Conservation (phyloP, 2,329 filamentous ascomycete species). For the Monilinia polystroma region DNA sequence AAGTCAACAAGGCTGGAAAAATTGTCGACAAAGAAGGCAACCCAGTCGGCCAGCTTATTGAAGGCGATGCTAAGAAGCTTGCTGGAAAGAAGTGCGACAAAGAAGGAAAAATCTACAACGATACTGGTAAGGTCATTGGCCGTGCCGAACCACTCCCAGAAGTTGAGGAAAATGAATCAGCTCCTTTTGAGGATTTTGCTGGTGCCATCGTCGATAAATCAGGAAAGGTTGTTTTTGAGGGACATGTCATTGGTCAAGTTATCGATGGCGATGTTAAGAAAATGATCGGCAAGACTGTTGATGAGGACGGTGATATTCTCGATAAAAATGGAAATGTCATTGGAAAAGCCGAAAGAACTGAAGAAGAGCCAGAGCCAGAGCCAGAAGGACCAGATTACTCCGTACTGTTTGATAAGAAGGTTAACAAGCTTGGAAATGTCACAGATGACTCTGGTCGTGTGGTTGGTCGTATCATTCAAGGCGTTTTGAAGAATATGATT, state of each 20-base stretch:
- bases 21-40: slow-evolving; percentile 48
- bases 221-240: slow-evolving; percentile 53
- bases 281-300: slow-evolving; percentile 66
- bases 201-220: slow-evolving; percentile 52
- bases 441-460: slow-evolving; percentile 53
- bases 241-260: slow-evolving; percentile 56
- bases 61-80: slow-evolving; percentile 64
- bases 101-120: slow-evolving; percentile 70
- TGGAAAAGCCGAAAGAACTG: slow-evolving; percentile 38
- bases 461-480: slow-evolving; percentile 63
- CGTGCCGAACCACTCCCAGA: slow-evolving; percentile 63
- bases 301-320: slow-evolving; percentile 78
- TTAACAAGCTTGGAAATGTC: slow-evolving; percentile 60
- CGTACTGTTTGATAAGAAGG: slow-evolving; percentile 52
- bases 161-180: slow-evolving; percentile 47
- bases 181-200: slow-evolving; percentile 59
- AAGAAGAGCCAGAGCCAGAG: slow-evolving; percentile 36
- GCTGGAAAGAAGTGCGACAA: slow-evolving; percentile 64
- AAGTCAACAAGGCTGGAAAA: slow-evolving; percentile 58
- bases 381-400: slow-evolving; percentile 46
- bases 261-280: slow-evolving; percentile 63
- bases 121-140: slow-evolving; percentile 66
- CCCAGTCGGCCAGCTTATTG: slow-evolving; percentile 57
- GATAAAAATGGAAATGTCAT: slow-evolving; percentile 68
- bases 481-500: slow-evolving; percentile 61